phyloP scores from a whole-genome alignment of 257 asterid genomes.

The Solanum ossicruentum region DNA sequence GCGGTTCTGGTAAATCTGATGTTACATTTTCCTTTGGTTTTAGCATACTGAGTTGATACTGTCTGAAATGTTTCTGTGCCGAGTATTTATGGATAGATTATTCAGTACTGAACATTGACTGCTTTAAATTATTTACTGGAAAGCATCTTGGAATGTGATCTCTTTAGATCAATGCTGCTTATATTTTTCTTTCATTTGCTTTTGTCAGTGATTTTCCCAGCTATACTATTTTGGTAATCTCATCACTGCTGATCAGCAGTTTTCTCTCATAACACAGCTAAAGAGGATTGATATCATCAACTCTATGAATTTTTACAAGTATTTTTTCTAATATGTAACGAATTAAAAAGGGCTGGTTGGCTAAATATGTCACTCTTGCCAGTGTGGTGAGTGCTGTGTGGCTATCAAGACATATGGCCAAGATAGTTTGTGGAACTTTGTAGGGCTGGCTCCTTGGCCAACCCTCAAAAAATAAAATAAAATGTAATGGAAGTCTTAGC shows the following conservation, averaged over 20 bases:
- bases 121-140: neutral
- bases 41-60: neutral
- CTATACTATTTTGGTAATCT: neutral
- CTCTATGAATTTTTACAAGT: neutral
- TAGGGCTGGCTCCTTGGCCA: constrained; percentile 59
- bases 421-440: constrained; percentile 39
- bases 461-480: constrained; percentile 26
- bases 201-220: neutral
- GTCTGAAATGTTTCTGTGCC: neutral
- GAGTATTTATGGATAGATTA: neutral
- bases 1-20: constrained; percentile 64
- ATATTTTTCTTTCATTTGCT: neutral
- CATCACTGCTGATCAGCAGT: neutral
- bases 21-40: neutral
- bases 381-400: constrained; percentile 31
- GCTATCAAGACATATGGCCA: constrained; percentile 94
- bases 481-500: neutral
- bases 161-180: neutral
- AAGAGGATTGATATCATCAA: neutral
- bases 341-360: constrained; percentile 76
- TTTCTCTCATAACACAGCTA: neutral
- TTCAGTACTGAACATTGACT: neutral
- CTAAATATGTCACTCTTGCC: constrained; percentile 28
- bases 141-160: neutral
- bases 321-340: neutral